phyloP scores from a whole-genome alignment of 176 grass and related monocot genomes.

The sorghum (Sorghum bicolor) region DNA sequence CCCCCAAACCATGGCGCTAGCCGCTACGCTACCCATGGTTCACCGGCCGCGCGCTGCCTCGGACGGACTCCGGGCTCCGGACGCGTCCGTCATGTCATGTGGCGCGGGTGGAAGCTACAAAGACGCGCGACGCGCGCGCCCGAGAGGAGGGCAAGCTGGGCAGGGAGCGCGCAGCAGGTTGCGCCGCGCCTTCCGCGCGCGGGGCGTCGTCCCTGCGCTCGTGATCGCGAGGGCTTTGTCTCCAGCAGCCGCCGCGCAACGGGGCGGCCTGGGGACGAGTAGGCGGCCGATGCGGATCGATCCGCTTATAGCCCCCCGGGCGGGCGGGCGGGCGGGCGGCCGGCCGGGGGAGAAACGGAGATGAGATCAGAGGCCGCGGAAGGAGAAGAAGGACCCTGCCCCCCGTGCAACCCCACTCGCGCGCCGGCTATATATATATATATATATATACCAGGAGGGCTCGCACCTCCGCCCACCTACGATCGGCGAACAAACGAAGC shows the following conservation, averaged over 20 bases:
- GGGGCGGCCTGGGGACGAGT: neutral
- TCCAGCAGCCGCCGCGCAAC: neutral
- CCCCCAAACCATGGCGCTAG: constrained; percentile 7
- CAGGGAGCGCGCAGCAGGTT: neutral
- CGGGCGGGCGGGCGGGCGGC: neutral
- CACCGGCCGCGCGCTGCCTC: constrained; percentile 1
- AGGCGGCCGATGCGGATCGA: neutral
- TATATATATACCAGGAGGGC: constrained; percentile 24
- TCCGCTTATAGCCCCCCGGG: neutral
- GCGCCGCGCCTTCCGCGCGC: neutral
- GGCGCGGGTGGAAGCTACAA: neutral
- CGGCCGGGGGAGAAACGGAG: neutral
- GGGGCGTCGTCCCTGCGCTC: neutral
- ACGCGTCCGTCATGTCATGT: neutral
- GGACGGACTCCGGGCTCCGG: neutral
- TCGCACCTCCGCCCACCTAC: neutral
- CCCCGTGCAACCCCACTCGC: too few species aligned
- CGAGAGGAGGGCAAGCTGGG: neutral
- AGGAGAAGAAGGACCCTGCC: too few species aligned
- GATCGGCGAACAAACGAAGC: neutral
- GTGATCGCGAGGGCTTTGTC: neutral
- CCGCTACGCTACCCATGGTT: neutral
- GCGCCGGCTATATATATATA: too few species aligned
- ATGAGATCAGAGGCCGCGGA: neutral
- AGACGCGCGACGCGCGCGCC: neutral